Percentiles rank a stretch among this genome's conserved stretches.
phyloP scores from a whole-genome alignment of 2,329 filamentous ascomycete genomes.

The Cladosporium sp. region DNA sequence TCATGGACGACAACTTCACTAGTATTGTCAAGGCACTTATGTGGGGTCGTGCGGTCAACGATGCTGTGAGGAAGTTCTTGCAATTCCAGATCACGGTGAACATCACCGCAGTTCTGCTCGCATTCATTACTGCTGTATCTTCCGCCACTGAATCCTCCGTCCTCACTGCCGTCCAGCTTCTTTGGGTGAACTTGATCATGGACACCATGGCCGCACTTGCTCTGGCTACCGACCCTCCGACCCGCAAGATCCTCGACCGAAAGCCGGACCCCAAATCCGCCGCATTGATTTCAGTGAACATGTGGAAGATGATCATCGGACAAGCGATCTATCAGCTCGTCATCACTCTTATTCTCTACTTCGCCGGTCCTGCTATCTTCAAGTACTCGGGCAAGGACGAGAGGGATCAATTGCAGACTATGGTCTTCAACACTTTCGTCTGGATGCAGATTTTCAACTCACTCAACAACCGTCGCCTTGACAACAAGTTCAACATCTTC shows the following conservation, averaged over 20 bases:
- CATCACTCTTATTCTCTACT: constrained; percentile 78
- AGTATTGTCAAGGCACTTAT: constrained; percentile 60
- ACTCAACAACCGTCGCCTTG: constrained; percentile 91
- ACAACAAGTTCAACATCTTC: constrained; percentile 94
- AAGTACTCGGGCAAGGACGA: constrained; percentile 48
- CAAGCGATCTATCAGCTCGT: constrained; percentile 84
- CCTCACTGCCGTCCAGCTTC: constrained; percentile 80
- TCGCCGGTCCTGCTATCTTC: constrained; percentile 62
- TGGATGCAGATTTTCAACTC: constrained; percentile 99
- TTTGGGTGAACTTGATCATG: constrained; percentile 98
- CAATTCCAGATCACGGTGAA: constrained; percentile 83
- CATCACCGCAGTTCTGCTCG: constrained; percentile 81
- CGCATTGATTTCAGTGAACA: constrained; percentile 76
- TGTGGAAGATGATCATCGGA: constrained; percentile 99
- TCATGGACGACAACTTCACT: constrained; percentile 60
- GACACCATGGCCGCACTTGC: constrained; percentile 89
- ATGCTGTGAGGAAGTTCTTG: constrained; percentile 52
- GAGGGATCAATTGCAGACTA: constrained; percentile 59
- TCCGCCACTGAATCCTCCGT: constrained; percentile 67
- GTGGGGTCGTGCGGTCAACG: constrained; percentile 58
- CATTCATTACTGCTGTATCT: constrained; percentile 81
- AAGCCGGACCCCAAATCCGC: constrained; percentile 73
- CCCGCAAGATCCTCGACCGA: constrained; percentile 72
- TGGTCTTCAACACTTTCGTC: constrained; percentile 97
- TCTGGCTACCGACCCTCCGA: constrained; percentile 84